Evolutionary conservation across 1,284 basidiomycete genomes (phyloP).

Genomic region (Grifola frondosa): DNA sequence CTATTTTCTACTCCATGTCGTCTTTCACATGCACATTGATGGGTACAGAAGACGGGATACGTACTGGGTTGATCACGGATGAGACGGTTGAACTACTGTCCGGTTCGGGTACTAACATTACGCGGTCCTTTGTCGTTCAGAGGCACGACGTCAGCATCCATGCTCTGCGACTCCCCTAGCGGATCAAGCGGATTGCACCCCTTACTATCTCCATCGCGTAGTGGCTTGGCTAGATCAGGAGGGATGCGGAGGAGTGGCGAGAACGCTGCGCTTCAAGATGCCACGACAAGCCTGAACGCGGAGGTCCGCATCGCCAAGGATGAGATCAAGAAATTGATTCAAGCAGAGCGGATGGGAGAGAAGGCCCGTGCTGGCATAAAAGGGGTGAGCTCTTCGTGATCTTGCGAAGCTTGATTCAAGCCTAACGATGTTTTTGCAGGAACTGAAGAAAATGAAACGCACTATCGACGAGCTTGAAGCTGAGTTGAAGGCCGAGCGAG

Average conservation of each 20-base stretch:
- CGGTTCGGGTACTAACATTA: constrained; percentile 42
- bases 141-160: constrained; percentile 51
- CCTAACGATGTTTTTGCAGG: constrained; percentile 40
- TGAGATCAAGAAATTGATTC: constrained; percentile 50
- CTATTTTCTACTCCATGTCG: constrained; percentile 31
- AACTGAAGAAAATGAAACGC: constrained; percentile 63
- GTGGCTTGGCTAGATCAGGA: constrained; percentile 49
- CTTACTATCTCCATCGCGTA: constrained; percentile 29
- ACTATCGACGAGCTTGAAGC: constrained; percentile 67
- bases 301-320: constrained; percentile 59
- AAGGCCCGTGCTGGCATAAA: constrained; percentile 50
- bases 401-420: not conserved
- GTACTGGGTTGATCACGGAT: constrained; percentile 14
- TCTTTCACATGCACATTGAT: constrained; percentile 19
- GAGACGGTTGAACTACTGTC: constrained; percentile 40
- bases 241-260: constrained; percentile 63
- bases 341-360: constrained; percentile 49
- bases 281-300: constrained; percentile 59
- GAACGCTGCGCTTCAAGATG: constrained; percentile 67
- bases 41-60: constrained; percentile 12
- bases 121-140: constrained; percentile 53
- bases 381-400: constrained; percentile 56
- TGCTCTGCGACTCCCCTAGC: constrained; percentile 55
- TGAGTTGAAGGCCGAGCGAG: constrained; percentile 65
- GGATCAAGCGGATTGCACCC: constrained; percentile 29